Percentiles rank a stretch among this genome's conserved stretches.
phyloP scores from a whole-genome alignment of 768 basidiomycete genomes.

The Dictyophora rubrovolvata region DNA sequence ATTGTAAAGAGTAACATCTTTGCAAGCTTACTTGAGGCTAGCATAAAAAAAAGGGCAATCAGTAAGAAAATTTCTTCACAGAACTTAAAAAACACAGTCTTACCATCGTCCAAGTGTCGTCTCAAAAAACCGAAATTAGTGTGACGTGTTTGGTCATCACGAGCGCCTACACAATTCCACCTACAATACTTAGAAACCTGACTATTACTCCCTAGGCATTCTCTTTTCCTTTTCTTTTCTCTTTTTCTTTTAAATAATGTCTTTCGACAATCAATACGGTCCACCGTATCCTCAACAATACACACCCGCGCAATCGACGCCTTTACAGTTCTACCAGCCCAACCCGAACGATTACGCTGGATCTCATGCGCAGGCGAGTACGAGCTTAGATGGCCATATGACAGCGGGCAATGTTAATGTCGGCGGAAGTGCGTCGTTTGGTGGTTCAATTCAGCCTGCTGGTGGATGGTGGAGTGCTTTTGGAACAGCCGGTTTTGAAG shows the following conservation, averaged over 20 bases:
- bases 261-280: conserved; percentile 5
- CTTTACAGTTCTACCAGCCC: conserved; percentile 68
- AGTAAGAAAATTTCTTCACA: not conserved
- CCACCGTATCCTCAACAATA: not conserved
- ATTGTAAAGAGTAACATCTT: not conserved
- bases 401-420: conserved; percentile 27
- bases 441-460: conserved; percentile 61
- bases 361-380: conserved; percentile 32
- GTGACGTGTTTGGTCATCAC: not conserved
- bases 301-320: conserved; percentile 16
- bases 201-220: too few species aligned
- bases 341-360: conserved; percentile 49
- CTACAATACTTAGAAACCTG: too few species aligned
- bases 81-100: not conserved
- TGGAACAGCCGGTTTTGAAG: conserved; percentile 90
- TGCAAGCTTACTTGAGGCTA: conserved; percentile 54
- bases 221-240: too few species aligned
- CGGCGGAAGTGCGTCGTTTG: conserved; percentile 39
- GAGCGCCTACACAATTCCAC: not conserved
- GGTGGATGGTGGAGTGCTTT: conserved; percentile 95
- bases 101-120: conserved; percentile 18
- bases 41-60: not conserved
- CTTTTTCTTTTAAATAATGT: not conserved
- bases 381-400: conserved; percentile 69
- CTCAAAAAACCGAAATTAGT: conserved; percentile 7